Evolutionary conservation across 306 rosid species (phyloP), one percentile per base, ranked within the genome.

Genomic region (Biancaea sappan): DNA sequence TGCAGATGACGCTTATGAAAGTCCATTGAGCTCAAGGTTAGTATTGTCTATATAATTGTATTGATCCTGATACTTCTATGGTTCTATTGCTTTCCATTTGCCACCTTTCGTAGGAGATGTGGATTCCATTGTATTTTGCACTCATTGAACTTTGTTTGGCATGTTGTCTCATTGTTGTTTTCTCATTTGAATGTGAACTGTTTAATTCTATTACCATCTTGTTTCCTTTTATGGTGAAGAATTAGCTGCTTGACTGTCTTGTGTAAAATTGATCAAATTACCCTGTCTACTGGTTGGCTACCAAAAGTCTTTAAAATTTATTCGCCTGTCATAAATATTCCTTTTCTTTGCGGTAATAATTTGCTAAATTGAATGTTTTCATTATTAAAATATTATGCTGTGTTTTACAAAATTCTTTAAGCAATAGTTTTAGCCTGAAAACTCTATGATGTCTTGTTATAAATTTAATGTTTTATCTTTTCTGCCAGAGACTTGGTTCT

Each of bases 1-100:
- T 5, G 73, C 56, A 21, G 84, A 86, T 48, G 69, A 67, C 21
- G 13, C 82, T 5, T 58, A 56, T 19, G 87, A 73, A 71, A 80
- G 75, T 69, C 84, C 69, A 66, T 73, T 82, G 64, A 69, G 52
- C 18, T 79, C 87, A 78, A 88, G 87, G 97, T 93, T 44, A 58
- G 91, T 73, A 53, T 70, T 35, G 51, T 32, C 79, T 69, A 35
- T 61, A 31, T 61, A 7, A 25, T 25, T 71, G 31, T 62, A 35
- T 57, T 66, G 61, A 29, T 50, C n/a, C 4, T 47, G 71, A 71
- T 40, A 51, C 41, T 72, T 73, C 28, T 47, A 13, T n/a, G n/a
- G n/a, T 41, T 76, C 47, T 47, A n/a, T n/a, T n/a, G n/a, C n/a
- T 60, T 68, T 57, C 16, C 52, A 18, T 65, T 63, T 79, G 51